Evolutionary conservation across 805 yeast genomes (phyloP), one percentile per base, ranked within the genome.

Genomic region (Lipomyces lipofer): DNA sequence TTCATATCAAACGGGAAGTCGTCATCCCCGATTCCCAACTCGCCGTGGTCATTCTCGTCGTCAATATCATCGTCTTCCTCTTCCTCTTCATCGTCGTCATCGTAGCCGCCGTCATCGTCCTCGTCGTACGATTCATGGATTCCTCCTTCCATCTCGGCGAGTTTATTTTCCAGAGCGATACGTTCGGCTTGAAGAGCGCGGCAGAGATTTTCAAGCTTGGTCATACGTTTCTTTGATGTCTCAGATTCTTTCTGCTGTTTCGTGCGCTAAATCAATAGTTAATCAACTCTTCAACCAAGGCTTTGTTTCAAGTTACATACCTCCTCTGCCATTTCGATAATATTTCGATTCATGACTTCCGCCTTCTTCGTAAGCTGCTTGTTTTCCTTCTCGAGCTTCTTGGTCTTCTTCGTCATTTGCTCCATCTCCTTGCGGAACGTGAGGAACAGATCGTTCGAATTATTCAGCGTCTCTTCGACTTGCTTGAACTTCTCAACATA

Each of bases 391-490:
- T 59, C 60, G 13, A 59, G 55, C 42, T 43, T 56, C 35, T 45
- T 47, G 15, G 58, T 49, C 43, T 49, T 59, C 32, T 59, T 58
- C n/a, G 55, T 48, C 58, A 51, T 49, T 46, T 52, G 58, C 52
- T 43, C 63, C 63, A 55, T 59, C 38, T 49, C 62, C 47, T 48
- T 48, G n/a, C 54, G 30, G 28, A 44, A 58, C 35, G 49, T 58
- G 21, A 49, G 33, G 30, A 56, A 56, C 42, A 56, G 52, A 38
- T 49, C 62, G 47, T 48, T 67, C 59, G 30, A 72, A 54, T 17
- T 75, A 68, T 56, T 56, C 17, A 56, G 33, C 50, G 69, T 73
- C 48, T 71, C 71, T 12, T 67, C 69, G 1, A 72, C 75, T 36
- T 67, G 60, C 46, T 66, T 64, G 25, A 73, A 62, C 5, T 70